These are phyloP conservation scores for Mycena alexandri DNA, from an alignment of 768 basidiomycete genomes.

Conservation along the genomic window DNA sequence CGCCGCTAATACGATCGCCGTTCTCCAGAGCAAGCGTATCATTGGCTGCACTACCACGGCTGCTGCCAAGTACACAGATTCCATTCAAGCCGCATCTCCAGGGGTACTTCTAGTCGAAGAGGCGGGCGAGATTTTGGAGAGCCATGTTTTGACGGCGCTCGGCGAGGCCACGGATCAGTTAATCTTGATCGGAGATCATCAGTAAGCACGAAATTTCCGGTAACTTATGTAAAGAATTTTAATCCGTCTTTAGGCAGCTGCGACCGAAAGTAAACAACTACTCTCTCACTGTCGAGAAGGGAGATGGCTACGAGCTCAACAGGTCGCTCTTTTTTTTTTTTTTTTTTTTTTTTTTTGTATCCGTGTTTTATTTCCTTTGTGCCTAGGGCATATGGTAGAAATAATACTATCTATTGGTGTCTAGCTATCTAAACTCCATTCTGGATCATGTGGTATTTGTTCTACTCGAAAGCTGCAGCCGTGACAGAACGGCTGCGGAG, in stretches of 20 bases:
- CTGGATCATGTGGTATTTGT: too few species aligned
- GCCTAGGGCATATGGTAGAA: too few species aligned
- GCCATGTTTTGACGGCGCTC: conserved; percentile 73
- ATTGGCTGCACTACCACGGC: conserved; percentile 71
- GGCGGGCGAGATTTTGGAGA: conserved; percentile 80
- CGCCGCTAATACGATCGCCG: conserved; percentile 44
- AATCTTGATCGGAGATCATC: conserved; percentile 80
- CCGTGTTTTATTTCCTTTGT: too few species aligned
- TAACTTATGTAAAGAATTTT: background rate
- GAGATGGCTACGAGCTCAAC: conserved; percentile 76
- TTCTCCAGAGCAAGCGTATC: conserved; percentile 63
- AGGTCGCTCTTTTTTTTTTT: conserved; percentile 74
- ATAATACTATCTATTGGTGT: too few species aligned
- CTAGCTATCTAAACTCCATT: too few species aligned
- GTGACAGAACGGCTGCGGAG: too few species aligned
- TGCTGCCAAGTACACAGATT: conserved; percentile 63
- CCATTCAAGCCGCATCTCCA: conserved; percentile 61
- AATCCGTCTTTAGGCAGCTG: conserved; percentile 62
- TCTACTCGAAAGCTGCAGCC: too few species aligned
- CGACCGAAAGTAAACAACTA: conserved; percentile 82
- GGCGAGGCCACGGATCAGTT: conserved; percentile 61
- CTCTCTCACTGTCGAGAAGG: conserved; percentile 73
- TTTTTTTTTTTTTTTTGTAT: too few species aligned
- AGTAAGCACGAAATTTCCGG: conserved; percentile 52
- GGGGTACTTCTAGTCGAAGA: conserved; percentile 76